A percentile compares a stretch with the other conserved stretches of the same genome.
Evolutionary conservation across 345 rosid genomes (phyloP).

Genomic region (Geranium brycei): DNA sequence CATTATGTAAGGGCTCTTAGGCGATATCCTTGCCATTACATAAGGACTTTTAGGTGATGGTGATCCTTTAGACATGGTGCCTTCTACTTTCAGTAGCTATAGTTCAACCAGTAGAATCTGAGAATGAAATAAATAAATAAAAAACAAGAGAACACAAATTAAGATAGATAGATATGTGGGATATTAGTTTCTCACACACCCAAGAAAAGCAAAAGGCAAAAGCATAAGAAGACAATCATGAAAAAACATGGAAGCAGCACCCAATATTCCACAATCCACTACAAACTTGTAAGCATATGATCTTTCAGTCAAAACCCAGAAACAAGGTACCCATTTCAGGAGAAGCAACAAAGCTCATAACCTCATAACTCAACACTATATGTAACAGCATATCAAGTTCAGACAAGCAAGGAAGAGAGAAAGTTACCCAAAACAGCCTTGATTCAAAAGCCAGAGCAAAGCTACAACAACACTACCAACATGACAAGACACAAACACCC

Average conservation of each 20-base stretch:
- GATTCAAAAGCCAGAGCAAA: neutral
- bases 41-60: neutral
- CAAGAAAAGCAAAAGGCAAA: neutral
- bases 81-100: neutral
- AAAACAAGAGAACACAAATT: neutral
- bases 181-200: neutral
- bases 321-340: neutral
- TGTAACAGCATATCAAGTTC: neutral
- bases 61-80: neutral
- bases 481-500: neutral
- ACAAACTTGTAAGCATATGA: neutral
- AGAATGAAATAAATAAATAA: neutral
- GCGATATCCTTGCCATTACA: neutral
- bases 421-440: neutral
- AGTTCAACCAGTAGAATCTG: neutral
- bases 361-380: neutral
- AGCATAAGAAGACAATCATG: neutral
- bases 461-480: neutral
- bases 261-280: neutral
- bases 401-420: neutral
- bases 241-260: neutral
- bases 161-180: too few species aligned
- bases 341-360: neutral
- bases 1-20: slow-evolving; percentile 5
- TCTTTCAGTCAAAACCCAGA: neutral